Conservation (phyloP, 2,329 filamentous ascomycete genomes). For the Pestalotiopsis sp. region DNA sequence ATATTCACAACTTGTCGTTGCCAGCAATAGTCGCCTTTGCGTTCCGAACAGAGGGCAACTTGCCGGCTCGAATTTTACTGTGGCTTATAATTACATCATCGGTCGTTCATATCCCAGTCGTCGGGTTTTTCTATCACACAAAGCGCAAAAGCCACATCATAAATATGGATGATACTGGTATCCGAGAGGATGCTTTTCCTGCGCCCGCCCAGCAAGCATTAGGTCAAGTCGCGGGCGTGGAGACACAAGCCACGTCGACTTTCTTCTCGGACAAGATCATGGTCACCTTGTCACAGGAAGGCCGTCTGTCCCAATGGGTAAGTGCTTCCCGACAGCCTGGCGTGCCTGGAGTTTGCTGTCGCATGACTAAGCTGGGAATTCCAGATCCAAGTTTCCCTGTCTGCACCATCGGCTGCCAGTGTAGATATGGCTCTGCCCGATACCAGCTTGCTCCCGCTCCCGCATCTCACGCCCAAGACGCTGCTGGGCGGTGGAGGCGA, state of each 20-base stretch:
- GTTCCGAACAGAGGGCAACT: too few species aligned
- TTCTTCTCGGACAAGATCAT: constrained; percentile 90
- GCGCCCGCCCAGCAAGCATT: constrained; percentile 62
- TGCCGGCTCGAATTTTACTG: too few species aligned
- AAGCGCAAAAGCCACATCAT: background rate
- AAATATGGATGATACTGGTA: constrained; percentile 42
- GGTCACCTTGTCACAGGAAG: constrained; percentile 84
- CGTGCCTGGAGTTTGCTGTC: background rate
- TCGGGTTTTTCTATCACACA: background rate
- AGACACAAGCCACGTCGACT: constrained; percentile 73
- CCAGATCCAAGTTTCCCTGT: constrained; percentile 78
- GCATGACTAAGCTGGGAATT: constrained; percentile 8
- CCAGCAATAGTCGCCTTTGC: too few species aligned
- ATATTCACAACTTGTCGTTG: background rate
- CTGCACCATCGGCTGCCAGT: constrained; percentile 64
- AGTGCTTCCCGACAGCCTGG: constrained; percentile 22
- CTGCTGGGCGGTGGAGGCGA: constrained; percentile 81
- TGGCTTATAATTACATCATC: background rate
- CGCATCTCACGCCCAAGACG: constrained; percentile 83
- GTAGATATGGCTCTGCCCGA: constrained; percentile 62
- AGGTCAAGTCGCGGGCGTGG: constrained; percentile 66
- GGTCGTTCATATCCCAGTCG: background rate
- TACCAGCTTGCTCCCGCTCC: constrained; percentile 66
- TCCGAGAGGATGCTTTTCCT: constrained; percentile 65
- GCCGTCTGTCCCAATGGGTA: constrained; percentile 91